Base-by-base conservation (phyloP, 2,329 filamentous ascomycete genomes). In the Parasarocladium wereldwijsianum region DNA sequence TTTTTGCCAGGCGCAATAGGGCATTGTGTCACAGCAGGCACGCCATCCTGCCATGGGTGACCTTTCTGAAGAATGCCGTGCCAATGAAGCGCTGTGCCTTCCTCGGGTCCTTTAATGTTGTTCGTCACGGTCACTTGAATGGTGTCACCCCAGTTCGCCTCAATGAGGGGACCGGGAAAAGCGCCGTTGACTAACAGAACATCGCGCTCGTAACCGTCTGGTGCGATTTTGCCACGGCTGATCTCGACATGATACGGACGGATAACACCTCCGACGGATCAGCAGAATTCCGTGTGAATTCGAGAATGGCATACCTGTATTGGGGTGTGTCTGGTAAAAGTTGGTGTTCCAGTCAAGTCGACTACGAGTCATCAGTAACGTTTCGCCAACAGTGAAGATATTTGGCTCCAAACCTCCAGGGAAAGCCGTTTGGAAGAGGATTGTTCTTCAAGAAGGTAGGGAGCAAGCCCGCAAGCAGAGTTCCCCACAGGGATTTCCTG, bases 91-190 rank as follows among this genome's bases (percentile, higher is more conserved):
- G 57, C 42, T 0, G 58, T 53, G 8, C 65, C 65, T 53, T 48
- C 73, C 43, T 43, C 58, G 37, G 26, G 54, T 2, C 45, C 49
- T 36, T 39, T 66, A 9, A 85, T 68, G 29, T 73, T 66, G 51
- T 90, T 90, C 50, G 70, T 64, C 32, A 86, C 64, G 17, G 71
- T 74, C 24, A 83, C 68, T 32, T 78, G 54, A 26, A 73, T 61
- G 16, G 52, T 65, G 41, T 76, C 70, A 22, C 70, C 70, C 69
- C 69, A 75, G 46, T 74, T 64, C 12, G 66, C 74, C 35, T 66
- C 62, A 32, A 85, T 70, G 10, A 63, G 57, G 2, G 78, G 79
- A 0, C 75, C 79, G 1, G 78, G 78, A 36, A 69, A 76, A 24
- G 70, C 62, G 7, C 66, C 68, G 44, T 79, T 77, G 44, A 80